Base-by-base conservation (phyloP, 2,329 filamentous ascomycete species). In the Verticillium longisporum region DNA sequence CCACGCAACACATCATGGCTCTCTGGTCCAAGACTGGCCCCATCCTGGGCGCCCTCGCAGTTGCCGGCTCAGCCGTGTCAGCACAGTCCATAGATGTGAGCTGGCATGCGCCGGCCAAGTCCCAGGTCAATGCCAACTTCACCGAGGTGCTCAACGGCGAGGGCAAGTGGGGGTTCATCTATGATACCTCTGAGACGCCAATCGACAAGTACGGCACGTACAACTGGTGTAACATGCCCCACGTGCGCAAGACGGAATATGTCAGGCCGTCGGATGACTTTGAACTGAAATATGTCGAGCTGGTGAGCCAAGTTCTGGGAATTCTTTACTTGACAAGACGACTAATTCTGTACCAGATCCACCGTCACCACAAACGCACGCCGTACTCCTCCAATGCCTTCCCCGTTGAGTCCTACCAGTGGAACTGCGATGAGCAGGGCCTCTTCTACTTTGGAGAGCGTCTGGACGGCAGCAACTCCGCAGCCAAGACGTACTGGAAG, bases 161-260 rank as follows among this genome's bases (percentile, higher is more conserved):
- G 1, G 90, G 88, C 1, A 81, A 87, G 0, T 88, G 91, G 71
- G 90, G 88, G 1, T 93, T 92, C 70, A 80, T 90, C 18, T 95
- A 88, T 75, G 86, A 91, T 68, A 81, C 82, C 37, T 91, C 88
- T 1, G 66, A 75, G 1, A 83, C 83, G 0, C 84, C 89, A 0
- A 75, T 79, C 60, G 69, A 73, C 0, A 66, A 77, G 41, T 88
- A 90, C 73, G 84, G 85, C 6, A 80, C 76, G 1, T 93, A 93
- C 74, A 92, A 94, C 72, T 94, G 82, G 81, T 95, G 91, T 74
- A 93, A 95, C 69, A 95, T 95, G 90, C 91, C 91, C 1, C 91
- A 94, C 74, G 88, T 90, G n/a, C 82, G 90, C 36, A 75, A 72
- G 26, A 73, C 74, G 14, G 88, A 91, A 68, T 95, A 95, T 69